These are phyloP conservation scores for Colletotrichum shisoi DNA, from an alignment of 2,329 filamentous ascomycete genomes.

Conservation along the genomic window DNA sequence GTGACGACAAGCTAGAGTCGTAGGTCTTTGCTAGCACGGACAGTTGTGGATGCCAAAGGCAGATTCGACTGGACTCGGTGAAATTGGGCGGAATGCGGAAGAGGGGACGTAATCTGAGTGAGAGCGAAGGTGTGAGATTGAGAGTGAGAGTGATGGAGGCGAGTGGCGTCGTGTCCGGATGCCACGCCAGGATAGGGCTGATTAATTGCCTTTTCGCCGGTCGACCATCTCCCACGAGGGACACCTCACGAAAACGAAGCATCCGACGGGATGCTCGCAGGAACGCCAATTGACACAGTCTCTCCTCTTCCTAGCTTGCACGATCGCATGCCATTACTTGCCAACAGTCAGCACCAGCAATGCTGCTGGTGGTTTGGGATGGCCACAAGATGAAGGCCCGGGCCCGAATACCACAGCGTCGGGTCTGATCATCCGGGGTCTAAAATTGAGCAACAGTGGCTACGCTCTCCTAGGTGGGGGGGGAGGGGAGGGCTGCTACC, in stretches of 20 bases:
- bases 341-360: constrained; percentile 18
- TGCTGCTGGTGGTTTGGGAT: constrained; percentile 6
- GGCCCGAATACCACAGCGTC: constrained; percentile 2
- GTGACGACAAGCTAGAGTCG: constrained; percentile 4
- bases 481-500: constrained; percentile 15
- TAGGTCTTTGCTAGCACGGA: constrained; percentile 2
- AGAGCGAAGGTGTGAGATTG: constrained; percentile 10
- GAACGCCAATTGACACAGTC: neutral
- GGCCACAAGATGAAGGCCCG: constrained; percentile 7
- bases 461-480: constrained; percentile 11
- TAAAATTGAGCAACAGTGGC: neutral
- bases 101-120: constrained; percentile 6
- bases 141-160: constrained; percentile 12
- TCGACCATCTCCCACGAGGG: neutral
- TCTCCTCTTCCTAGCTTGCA: neutral
- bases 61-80: constrained; percentile 5
- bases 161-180: constrained; percentile 27
- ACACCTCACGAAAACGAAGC: neutral
- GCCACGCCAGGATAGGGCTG: constrained; percentile 36
- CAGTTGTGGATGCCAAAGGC: constrained; percentile 20
- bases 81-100: constrained; percentile 21
- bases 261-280: neutral
- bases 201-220: constrained; percentile 25
- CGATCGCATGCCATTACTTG: neutral
- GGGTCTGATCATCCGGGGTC: constrained; percentile 1